Conservation (phyloP, 1,139 yeast genomes). For the Scheffersomyces titani region DNA sequence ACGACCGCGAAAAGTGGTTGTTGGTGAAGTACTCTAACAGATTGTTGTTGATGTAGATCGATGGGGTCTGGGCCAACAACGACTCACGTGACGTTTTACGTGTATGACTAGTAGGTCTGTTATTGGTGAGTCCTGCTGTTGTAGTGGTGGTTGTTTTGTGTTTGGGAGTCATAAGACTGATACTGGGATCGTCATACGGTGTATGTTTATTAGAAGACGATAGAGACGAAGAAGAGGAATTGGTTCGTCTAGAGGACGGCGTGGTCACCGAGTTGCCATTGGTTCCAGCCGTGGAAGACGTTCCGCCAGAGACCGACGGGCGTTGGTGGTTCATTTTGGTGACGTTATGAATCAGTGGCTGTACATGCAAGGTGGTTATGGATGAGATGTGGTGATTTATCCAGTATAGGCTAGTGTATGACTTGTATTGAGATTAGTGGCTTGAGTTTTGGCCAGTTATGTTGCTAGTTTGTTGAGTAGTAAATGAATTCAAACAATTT, state of each 20-base stretch:
- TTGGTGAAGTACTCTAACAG: constrained; percentile 40
- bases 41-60: constrained; percentile 3
- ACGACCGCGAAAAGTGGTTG: constrained; percentile 45
- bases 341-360: not conserved
- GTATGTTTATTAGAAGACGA: constrained; percentile 1
- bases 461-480: no score
- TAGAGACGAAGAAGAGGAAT: not conserved
- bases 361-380: not conserved
- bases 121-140: not conserved
- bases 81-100: not conserved
- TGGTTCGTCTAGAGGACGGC: constrained; percentile 9
- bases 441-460: no score
- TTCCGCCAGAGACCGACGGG: not conserved
- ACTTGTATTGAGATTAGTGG: not conserved
- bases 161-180: not conserved
- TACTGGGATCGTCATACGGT: not conserved
- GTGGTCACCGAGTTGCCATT: constrained; percentile 8
- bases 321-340: not conserved
- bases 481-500: no score
- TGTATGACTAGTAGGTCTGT: not conserved
- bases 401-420: not conserved
- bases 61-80: not conserved
- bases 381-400: not conserved
- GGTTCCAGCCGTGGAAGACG: constrained; percentile 5
- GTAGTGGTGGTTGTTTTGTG: not conserved